These are phyloP conservation scores for Avena insularis DNA, from an alignment of 176 grass and related monocot species.

Conservation along the genomic window DNA sequence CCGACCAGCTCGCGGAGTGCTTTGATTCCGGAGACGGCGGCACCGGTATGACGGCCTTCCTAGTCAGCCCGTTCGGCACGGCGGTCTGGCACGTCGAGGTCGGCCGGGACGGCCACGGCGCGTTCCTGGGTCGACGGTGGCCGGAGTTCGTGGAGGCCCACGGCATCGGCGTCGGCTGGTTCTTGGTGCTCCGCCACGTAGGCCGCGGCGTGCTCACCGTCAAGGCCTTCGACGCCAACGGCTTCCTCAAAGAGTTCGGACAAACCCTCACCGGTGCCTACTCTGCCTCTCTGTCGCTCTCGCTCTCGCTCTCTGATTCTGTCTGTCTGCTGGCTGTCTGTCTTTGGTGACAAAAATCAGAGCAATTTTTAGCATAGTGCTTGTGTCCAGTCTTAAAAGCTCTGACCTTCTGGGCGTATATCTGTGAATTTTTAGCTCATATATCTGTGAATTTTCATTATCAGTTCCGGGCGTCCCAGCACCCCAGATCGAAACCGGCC, in stretches of 20 bases:
- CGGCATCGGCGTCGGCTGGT: constrained; percentile 32
- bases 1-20: constrained; percentile 34
- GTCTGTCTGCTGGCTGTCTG: not conserved
- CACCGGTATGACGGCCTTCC: not conserved
- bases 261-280: not conserved
- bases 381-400: not conserved
- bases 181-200: constrained; percentile 36
- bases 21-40: not conserved
- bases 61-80: constrained; percentile 41
- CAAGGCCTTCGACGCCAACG: constrained; percentile 41
- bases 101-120: constrained; percentile 21
- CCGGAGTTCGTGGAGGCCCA: constrained; percentile 42
- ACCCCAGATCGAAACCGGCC: not conserved
- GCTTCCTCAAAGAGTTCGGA: constrained; percentile 31
- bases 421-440: not conserved
- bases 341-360: not conserved
- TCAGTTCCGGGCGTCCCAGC: not conserved
- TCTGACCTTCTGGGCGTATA: not conserved
- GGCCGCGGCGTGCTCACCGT: constrained; percentile 28
- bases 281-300: not conserved
- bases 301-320: not conserved
- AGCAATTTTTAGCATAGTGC: not conserved
- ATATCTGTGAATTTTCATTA: not conserved
- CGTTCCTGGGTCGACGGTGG: constrained; percentile 45
- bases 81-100: constrained; percentile 28